Base-by-base conservation (phyloP, 257 asterid species). In the Osmanthus fragrans region DNA sequence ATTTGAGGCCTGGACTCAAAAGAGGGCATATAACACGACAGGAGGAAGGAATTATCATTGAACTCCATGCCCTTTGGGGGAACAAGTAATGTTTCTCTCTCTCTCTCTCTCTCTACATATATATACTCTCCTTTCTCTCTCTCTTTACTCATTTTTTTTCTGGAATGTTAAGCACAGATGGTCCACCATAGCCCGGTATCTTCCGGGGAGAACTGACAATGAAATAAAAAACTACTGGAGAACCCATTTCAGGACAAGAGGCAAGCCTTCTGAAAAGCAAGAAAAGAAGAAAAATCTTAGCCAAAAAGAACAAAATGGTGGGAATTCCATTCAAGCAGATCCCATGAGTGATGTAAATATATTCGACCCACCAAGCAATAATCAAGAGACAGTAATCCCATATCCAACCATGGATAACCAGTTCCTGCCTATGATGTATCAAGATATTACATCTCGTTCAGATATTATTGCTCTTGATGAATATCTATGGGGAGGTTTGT, bases 151-250 rank as follows among this genome's bases (percentile, higher is more conserved):
- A 27, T 27, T 0, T 4, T 65, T 21, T 8, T 8, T 58, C 29
- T 39, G 15, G 67, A 49, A 32, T 36, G 34, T 72, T 29, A 0
- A 58, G 21, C 42, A 7, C 40, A 88, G 91, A 73, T 89, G 93
- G 93, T 89, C 93, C 6, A 85, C 87, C 0, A 89, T 89, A 76
- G 93, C 93, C 58, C 78, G 86, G 47, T 83, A 84, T 77, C 76
- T 89, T 73, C 91, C 93, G 0, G 93, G 93, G 33, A 85, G 93
- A 77, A 89, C 91, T 3, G 91, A 89, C 74, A 89, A 89, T 2
- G 89, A 89, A 80, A 89, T 89, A 11, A 89, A 89, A 2, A 89
- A 89, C 66, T 89, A 87, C 19, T 89, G 93, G 93, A 83, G 91
- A 75, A 87, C 88, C 8, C 88, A 84, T 85, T 87, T 89, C 86